Evolutionary conservation across 225 moss, liverwort and hornwort genomes (phyloP).

Genomic region (Bryum argenteum): DNA sequence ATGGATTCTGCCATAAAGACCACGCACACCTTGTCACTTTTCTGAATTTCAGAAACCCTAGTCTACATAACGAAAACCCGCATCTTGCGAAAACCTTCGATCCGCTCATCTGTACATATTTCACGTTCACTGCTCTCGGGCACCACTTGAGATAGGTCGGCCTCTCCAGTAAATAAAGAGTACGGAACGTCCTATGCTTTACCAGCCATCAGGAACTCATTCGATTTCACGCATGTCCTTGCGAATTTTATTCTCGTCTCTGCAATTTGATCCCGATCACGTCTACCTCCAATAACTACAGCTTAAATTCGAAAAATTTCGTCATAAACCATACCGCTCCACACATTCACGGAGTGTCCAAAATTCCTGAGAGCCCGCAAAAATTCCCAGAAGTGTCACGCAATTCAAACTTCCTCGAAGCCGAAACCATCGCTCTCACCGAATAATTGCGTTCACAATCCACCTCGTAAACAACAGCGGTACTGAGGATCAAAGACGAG

Average conservation of each 20-base stretch:
- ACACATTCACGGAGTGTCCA: background rate
- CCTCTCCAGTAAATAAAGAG: no score
- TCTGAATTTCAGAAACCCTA: background rate
- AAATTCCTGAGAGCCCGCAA: background rate
- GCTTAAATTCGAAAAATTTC: background rate
- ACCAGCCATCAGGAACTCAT: no score
- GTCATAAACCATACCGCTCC: background rate
- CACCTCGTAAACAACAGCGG: background rate
- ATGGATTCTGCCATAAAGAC: conserved; percentile 54
- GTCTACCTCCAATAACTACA: background rate
- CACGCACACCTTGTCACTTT: conserved; percentile 45
- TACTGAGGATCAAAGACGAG: background rate
- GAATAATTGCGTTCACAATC: conserved; percentile 8
- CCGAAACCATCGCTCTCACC: background rate
- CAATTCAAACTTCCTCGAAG: background rate
- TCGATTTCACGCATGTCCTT: no score
- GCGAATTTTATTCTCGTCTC: background rate
- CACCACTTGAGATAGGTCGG: no score
- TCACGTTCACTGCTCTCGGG: no score
- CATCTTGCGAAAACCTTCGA: no score
- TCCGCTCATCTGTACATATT: no score
- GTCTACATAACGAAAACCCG: no score
- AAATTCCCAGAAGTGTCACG: background rate
- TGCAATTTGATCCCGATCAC: background rate
- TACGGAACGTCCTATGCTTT: no score